Base-by-base conservation (phyloP, 176 grass and related monocot species). In the Musa itinerans region DNA sequence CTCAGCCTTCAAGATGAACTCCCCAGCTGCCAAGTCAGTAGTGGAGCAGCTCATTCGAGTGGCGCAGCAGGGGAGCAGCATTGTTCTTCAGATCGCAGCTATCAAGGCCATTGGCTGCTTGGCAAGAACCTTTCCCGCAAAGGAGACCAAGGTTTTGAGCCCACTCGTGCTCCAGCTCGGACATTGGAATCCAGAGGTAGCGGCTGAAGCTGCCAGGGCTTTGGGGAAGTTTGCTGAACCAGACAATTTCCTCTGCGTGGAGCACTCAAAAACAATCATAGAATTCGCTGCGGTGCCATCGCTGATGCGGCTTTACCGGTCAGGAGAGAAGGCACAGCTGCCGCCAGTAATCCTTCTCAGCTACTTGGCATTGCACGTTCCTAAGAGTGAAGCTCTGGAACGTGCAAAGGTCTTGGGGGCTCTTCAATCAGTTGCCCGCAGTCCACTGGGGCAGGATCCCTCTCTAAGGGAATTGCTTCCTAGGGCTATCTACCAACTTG, bases 1-100 rank as follows among this genome's bases (percentile, higher is more conserved):
- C 17, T 79, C 77, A 21, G 77, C 66, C 10, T 79, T 79, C 25
- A 79, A 79, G 26, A 57, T 58, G 66, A 79, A 79, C 23, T 79
- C 77, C 10, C 53, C 66, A 6, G 65, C 77, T 9, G 66, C 77
- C 51, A 79, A 79, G 77, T 19, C 66, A 1, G 65, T 79, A 24
- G 75, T 78, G 62, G 75, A 78, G 48, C 75, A 78, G 75, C 75
- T 78, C 50, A 63, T 78, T 16, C 12, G 75, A 19, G 11, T 67
- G 12, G 75, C 49, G 12, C 63, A 67, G 50, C 13, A 65, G 50
- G 75, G 75, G 22, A 65, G 61, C 75, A 67, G 50, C 62, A 8
- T 50, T 7, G 14, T 50, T 8, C 75, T 78, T 63, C 75, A 78
- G 63, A 67, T 67, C 9, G 49, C 62, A 9, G 75, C 75, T 22